Evolutionary conservation across 257 asterid genomes (phyloP).

Genomic region (Misopates orontium): DNA sequence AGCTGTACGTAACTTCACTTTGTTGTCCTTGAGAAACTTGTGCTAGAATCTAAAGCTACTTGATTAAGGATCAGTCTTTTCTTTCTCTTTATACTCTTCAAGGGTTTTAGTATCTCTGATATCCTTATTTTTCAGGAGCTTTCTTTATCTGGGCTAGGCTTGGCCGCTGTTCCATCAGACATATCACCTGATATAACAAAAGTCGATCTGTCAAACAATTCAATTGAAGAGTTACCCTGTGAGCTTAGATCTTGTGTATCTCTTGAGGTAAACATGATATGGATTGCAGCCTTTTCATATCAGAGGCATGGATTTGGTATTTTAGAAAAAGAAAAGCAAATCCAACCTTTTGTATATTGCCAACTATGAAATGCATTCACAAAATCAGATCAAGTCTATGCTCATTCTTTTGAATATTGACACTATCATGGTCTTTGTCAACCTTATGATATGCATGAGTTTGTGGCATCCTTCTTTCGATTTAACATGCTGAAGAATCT

Average conservation of each 20-base stretch:
- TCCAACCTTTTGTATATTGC: constrained; percentile 15
- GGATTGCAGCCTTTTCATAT: constrained; percentile 17
- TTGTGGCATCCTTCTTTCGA: constrained; percentile 16
- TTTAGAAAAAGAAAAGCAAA: constrained; percentile 13
- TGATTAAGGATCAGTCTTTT: constrained; percentile 16
- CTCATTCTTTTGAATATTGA: neutral
- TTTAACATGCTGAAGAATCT: constrained; percentile 17
- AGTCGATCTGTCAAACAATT: constrained; percentile 76
- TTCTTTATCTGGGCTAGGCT: constrained; percentile 60
- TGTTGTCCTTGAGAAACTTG: constrained; percentile 11
- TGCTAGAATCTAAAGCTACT: constrained; percentile 15
- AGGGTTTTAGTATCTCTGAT: constrained; percentile 16
- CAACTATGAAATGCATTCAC: constrained; percentile 16
- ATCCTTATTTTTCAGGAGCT: constrained; percentile 67
- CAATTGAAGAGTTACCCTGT: constrained; percentile 74
- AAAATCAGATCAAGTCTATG: constrained; percentile 14
- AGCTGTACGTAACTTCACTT: constrained; percentile 10
- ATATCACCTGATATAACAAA: constrained; percentile 62
- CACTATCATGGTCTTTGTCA: neutral
- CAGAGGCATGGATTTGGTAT: constrained; percentile 14
- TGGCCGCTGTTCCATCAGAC: constrained; percentile 75
- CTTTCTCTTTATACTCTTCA: constrained; percentile 8
- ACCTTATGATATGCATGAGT: constrained; percentile 2
- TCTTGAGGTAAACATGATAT: constrained; percentile 64
- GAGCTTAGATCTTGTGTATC: constrained; percentile 76